Conservation (phyloP, 768 basidiomycete genomes). For the Chlorophyllum brunneum region DNA sequence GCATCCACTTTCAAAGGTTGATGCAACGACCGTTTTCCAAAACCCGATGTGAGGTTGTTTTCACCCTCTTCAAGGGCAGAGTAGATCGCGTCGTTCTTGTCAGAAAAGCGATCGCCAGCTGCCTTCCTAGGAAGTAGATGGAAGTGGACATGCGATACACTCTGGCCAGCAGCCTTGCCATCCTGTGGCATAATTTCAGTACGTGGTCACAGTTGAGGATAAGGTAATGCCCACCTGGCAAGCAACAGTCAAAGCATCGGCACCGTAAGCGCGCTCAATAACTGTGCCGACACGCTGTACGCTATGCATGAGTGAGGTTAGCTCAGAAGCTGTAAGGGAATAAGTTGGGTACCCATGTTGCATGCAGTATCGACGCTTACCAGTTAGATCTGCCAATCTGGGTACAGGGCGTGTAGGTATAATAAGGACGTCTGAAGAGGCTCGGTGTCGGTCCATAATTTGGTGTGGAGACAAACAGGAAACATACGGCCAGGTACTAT, state of each 20-base stretch:
- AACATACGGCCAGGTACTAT: conserved; percentile 88
- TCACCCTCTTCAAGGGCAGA: conserved; percentile 72
- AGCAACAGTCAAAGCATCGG: conserved; percentile 81
- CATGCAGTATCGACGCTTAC: conserved; percentile 22
- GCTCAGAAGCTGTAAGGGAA: conserved; percentile 47
- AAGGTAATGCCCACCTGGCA: conserved; percentile 59
- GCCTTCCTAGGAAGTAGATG: conserved; percentile 84
- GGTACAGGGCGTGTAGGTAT: conserved; percentile 52
- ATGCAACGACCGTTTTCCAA: conserved; percentile 26
- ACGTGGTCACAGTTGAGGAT: background rate
- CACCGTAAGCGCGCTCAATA: conserved; percentile 79
- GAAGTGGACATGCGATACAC: conserved; percentile 93
- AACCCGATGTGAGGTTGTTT: conserved; percentile 38
- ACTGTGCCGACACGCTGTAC: conserved; percentile 77
- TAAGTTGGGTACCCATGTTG: background rate
- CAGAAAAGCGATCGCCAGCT: conserved; percentile 62
- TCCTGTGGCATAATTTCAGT: conserved; percentile 46
- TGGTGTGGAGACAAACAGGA: background rate
- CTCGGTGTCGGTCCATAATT: background rate
- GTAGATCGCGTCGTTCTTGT: conserved; percentile 71
- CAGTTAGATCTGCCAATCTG: conserved; percentile 53
- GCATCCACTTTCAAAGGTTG: conserved; percentile 56
- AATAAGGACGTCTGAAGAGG: conserved; percentile 54
- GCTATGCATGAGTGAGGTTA: conserved; percentile 75
- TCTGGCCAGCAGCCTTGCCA: conserved; percentile 76